Base-by-base conservation (phyloP, 2,329 filamentous ascomycete species). In the Colletotrichum costaricense region DNA sequence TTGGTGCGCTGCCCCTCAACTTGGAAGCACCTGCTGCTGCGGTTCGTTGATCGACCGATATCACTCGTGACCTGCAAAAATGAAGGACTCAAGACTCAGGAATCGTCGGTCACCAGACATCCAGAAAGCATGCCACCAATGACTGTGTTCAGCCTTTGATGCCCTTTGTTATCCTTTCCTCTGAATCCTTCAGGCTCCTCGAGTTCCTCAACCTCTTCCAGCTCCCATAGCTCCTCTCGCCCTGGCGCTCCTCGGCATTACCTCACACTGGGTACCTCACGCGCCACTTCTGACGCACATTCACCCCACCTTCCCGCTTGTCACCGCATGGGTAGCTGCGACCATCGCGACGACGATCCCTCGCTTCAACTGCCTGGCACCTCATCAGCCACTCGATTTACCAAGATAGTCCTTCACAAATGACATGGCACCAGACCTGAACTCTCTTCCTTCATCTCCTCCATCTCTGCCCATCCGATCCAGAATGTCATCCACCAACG, bases 401-500 rank as follows among this genome's bases (percentile, higher is more conserved):
- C 35, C 38, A 46, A 5, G 22, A 66, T 38, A 33, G 58, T 54
- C 52, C 30, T n/a, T 24, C 11, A 72, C 58, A 26, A 63, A 72
- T 74, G 68, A 58, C 46, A 78, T 69, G 69, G 72, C 16, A 8
- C 55, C 22, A 30, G 65, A 75, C 14, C n/a, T 74, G 38, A 75
- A 74, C 62, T 73, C 72, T 64, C 72, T 75, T 42, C 74, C 65
- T 54, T 74, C 70, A 71, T 63, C 63, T 42, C 30, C 56, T 33
- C 57, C 69, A n/a, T 67, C 55, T 58, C 28, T 71, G 5, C 58
- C 73, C 30, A 55, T 73, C 11, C 64, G 63, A 57, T 52, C 68
- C 49, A 69, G 60, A 74, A 76, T 74, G 67, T 52, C 75, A 12
- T 69, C 78, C 14, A 64, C 63, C 58, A 73, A 70, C 73, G 69